phyloP scores from a whole-genome alignment of 805 yeast genomes.

The Hyphopichia homilentoma region DNA sequence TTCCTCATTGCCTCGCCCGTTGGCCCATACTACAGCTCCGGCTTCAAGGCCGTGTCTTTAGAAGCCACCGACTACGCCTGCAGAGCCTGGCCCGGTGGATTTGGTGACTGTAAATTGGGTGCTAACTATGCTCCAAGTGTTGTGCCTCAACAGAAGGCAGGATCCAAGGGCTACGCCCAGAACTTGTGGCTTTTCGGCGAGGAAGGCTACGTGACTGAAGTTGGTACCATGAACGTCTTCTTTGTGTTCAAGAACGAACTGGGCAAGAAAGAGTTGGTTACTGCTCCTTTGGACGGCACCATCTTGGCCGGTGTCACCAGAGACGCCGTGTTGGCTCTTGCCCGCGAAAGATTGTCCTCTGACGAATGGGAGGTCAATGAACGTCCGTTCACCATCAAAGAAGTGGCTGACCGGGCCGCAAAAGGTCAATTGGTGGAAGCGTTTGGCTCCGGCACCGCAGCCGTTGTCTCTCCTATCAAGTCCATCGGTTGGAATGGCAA shows the following conservation, averaged over 20 bases:
- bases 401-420: constrained; percentile 71
- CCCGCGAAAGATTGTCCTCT: constrained; percentile 70
- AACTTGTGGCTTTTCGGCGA: constrained; percentile 95
- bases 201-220: constrained; percentile 84
- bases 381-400: constrained; percentile 77
- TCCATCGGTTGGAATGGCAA: constrained; percentile 77
- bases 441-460: constrained; percentile 97
- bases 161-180: constrained; percentile 88
- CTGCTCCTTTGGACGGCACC: constrained; percentile 97
- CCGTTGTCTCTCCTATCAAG: constrained; percentile 90
- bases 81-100: constrained; percentile 99
- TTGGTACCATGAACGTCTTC: constrained; percentile 96
- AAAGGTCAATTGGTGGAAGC: constrained; percentile 89
- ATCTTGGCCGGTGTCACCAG: constrained; percentile 96
- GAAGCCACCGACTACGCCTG: constrained; percentile 96
- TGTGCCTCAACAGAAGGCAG: constrained; percentile 87
- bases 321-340: constrained; percentile 76
- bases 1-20: constrained; percentile 93
- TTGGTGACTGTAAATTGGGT: constrained; percentile 93
- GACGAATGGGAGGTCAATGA: constrained; percentile 81
- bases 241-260: constrained; percentile 76
- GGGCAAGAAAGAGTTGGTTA: constrained; percentile 87
- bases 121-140: constrained; percentile 97
- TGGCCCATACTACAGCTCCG: constrained; percentile 88
- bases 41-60: constrained; percentile 90